Evolutionary conservation across 1,139 yeast species (phyloP).

Genomic region (Arxiozyma bovina): DNA sequence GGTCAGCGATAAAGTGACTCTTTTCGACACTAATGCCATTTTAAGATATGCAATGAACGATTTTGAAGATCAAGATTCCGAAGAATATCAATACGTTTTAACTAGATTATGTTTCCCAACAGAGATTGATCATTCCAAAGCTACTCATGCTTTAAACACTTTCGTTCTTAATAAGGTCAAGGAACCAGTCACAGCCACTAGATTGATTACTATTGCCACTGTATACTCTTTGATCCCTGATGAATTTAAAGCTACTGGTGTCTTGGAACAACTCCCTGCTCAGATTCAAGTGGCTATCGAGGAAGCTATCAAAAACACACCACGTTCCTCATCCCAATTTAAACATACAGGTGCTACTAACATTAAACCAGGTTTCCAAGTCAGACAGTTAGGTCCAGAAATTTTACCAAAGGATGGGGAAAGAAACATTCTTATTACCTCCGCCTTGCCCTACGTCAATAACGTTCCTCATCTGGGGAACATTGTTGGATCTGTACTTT

Average conservation of each 20-base stretch:
- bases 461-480: slow-evolving; percentile 98
- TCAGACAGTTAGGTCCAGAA: slow-evolving; percentile 29
- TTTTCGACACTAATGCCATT: slow-evolving; percentile 75
- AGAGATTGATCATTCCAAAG: slow-evolving; percentile 8
- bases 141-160: slow-evolving; percentile 31
- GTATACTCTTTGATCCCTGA: slow-evolving; percentile 30
- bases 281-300: slow-evolving; percentile 37
- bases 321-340: slow-evolving; percentile 34
- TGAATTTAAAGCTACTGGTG: slow-evolving; percentile 25
- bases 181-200: slow-evolving; percentile 27
- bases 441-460: slow-evolving; percentile 95
- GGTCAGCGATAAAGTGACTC: slow-evolving; percentile 29
- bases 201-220: slow-evolving; percentile 32
- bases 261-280: slow-evolving; percentile 27
- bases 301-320: slow-evolving; percentile 28
- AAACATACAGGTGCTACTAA: slow-evolving; percentile 51
- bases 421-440: slow-evolving; percentile 79
- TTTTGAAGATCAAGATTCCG: slow-evolving; percentile 31
- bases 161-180: slow-evolving; percentile 13
- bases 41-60: slow-evolving; percentile 57
- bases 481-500: slow-evolving; percentile 86
- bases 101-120: slow-evolving; percentile 23
- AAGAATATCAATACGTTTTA: slow-evolving; percentile 36
- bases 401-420: slow-evolving; percentile 58
- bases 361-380: slow-evolving; percentile 37